phyloP scores from a whole-genome alignment of 352 stramenopile species.

The Pythium guiyangense region DNA sequence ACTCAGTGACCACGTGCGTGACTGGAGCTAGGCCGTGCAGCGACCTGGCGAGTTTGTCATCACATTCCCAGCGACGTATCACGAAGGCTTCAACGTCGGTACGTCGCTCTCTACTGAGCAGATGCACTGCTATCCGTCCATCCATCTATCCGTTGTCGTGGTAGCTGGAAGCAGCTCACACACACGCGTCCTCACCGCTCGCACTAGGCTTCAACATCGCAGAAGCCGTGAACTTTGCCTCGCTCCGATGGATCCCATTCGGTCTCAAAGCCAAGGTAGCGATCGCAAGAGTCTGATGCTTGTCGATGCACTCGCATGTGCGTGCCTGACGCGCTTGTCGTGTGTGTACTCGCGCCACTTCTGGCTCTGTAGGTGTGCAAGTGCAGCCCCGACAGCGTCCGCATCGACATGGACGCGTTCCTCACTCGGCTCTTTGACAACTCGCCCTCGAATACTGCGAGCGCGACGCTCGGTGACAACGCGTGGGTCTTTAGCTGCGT shows the following conservation, averaged over 20 bases:
- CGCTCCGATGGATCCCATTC: slow-evolving; percentile 77
- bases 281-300: too few relatives aligned
- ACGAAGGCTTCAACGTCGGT: slow-evolving; percentile 89
- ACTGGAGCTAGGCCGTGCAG: slow-evolving; percentile 52
- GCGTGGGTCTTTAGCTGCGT: slow-evolving; percentile 75
- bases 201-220: slow-evolving; percentile 86
- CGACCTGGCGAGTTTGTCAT: slow-evolving; percentile 90
- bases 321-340: not conserved
- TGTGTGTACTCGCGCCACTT: too few relatives aligned
- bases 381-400: slow-evolving; percentile 75
- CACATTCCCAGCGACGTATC: slow-evolving; percentile 88
- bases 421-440: slow-evolving; percentile 64
- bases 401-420: slow-evolving; percentile 85
- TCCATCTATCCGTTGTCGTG: too few relatives aligned
- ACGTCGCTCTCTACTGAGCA: slow-evolving; percentile 2
- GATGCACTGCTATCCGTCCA: not conserved
- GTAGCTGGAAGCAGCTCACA: too few relatives aligned
- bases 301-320: not conserved
- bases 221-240: slow-evolving; percentile 89
- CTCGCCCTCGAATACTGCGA: slow-evolving; percentile 11
- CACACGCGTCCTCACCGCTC: not conserved
- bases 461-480: slow-evolving; percentile 39
- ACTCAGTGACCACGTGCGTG: not conserved
- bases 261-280: slow-evolving; percentile 73
- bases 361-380: slow-evolving; percentile 54